Base-by-base conservation (phyloP, 208 protist species). In the Trypanosoma boissoni region DNA sequence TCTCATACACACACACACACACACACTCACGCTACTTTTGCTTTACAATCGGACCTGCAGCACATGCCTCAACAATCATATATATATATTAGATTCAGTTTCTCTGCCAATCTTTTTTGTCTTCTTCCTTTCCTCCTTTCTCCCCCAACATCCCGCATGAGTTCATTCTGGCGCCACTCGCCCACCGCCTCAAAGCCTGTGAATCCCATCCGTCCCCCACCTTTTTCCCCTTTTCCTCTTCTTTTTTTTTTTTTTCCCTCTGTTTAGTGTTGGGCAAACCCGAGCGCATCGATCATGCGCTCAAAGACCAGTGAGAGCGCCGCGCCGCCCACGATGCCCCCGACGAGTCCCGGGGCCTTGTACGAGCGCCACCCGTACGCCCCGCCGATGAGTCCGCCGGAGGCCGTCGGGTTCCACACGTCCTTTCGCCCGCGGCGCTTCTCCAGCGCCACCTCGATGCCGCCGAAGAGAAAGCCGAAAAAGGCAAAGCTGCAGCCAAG, bases 401-500 rank as follows among this genome's bases (percentile, higher is more conserved):
- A 65, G 26, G 83, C 53, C 9, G 82, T 87, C 10, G 87, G 80
- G 65, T 96, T 96, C 81, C 75, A 91, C 58, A 72, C 29, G 58
- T 96, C 91, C 64, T 96, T 94, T 20, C 70, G 64, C 7, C 86
- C 91, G 14, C 91, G 85, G 3, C 91, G 87, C 83, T 96, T 96
- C 80, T 96, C 87, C 49, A 96, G 55, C 50, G 86, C 88, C 42
- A 92, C 87, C 71, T 96, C 91, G 18, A 94, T 68, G 4, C 87
- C 88, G 14, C 87, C 83, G 51, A 96, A 94, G 49, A 96, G 67
- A 49, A 96, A 92, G 21, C 87, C 87, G 60, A 96, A 96, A 32
- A 83, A 85, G 58, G 80, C 81, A 55, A 96, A 96, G 58, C 61
- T 89, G 48, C 45, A 41, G 43, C 81, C 91, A 14, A 92, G 64